Evolutionary conservation across 2,329 filamentous ascomycete genomes (phyloP).

Genomic region (Fusarium pseudocircinatum): DNA sequence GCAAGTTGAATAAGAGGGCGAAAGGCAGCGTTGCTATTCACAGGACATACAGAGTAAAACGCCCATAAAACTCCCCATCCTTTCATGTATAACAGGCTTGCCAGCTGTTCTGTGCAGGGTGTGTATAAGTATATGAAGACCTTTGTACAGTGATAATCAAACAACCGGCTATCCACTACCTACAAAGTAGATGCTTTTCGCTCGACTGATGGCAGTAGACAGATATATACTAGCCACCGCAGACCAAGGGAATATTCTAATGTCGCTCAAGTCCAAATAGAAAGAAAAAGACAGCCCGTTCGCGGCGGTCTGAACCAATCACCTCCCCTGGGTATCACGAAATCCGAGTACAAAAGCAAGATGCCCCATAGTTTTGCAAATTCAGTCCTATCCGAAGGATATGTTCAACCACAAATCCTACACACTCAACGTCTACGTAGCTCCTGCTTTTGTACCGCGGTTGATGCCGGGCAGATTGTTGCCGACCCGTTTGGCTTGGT

Average conservation of each 20-base stretch:
- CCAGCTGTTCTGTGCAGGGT: conserved; percentile 30
- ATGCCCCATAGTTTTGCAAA: conserved; percentile 37
- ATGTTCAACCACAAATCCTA: conserved; percentile 18
- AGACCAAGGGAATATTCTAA: conserved; percentile 26
- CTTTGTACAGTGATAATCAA: conserved; percentile 38
- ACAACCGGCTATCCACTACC: conserved; percentile 24
- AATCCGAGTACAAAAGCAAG: conserved; percentile 46
- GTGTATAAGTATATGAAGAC: conserved; percentile 34
- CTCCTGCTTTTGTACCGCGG: conserved; percentile 49
- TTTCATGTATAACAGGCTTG: conserved; percentile 37
- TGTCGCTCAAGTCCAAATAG: conserved; percentile 33
- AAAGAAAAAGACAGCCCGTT: conserved; percentile 34
- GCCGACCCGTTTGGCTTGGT: conserved; percentile 48
- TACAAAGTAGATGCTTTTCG: conserved; percentile 28
- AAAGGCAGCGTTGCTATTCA: conserved; percentile 28
- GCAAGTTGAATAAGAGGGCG: conserved; percentile 10
- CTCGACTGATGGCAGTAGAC: conserved; percentile 20
- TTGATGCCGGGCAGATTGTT: conserved; percentile 44
- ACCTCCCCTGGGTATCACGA: conserved; percentile 52
- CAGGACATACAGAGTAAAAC: conserved; percentile 30
- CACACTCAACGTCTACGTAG: conserved; percentile 40
- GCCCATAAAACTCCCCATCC: conserved; percentile 27
- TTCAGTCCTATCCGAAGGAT: conserved; percentile 25
- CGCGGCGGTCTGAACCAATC: conserved; percentile 39
- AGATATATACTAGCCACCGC: conserved; percentile 15